Base-by-base conservation (phyloP, 345 rosid species). In the Eucalyptus rudis region DNA sequence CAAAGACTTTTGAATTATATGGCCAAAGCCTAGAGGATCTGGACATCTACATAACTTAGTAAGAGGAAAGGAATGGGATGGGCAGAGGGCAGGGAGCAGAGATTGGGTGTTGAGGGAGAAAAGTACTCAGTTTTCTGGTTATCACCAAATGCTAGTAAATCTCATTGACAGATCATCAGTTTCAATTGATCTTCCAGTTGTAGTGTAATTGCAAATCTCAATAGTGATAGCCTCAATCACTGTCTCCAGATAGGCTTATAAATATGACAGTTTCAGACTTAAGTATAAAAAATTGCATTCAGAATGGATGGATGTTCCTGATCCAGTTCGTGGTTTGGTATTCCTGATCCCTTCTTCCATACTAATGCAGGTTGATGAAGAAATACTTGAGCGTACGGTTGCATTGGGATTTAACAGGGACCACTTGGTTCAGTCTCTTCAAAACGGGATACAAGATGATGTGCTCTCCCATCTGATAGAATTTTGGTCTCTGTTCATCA, bases 291-390 rank as follows among this genome's bases (percentile, higher is more conserved):
- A 40, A 36, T 76, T 40, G 83, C 83, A 40, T 76, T 20, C 83
- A 76, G 83, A 76, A 76, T 36, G 27, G 12, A 40, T 76, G 83
- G 83, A 76, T 76, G 83, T 76, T 76, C 83, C 45, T 36, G 83
- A 76, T 76, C 47, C 27, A 40, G 14, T 76, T 76, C 8, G 47
- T 76, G 83, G 83, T 20, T 76, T 76, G 47, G 59, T 24, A 44
- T 33, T 87, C 45, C 86, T 86, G 51, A 19, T 50, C 81, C 14
- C 31, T 13, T 45, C 62, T 62, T 27, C 90, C 84, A 86, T 47
- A 14, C 47, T 45, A 87, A 89, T 90, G 91, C 95, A 98, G 99
- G 95, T 97, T 90, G 96, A 98, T 84, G 99, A 96, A 90, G 97
- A 98, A 90, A 95, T 97, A 85, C 94, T 98, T 90, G 95, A 94